Percentiles rank a stretch among this genome's conserved stretches.
These are phyloP conservation scores for Trichoderma aggressivum DNA, from an alignment of 2,329 filamentous ascomycete genomes.

Conservation along the genomic window DNA sequence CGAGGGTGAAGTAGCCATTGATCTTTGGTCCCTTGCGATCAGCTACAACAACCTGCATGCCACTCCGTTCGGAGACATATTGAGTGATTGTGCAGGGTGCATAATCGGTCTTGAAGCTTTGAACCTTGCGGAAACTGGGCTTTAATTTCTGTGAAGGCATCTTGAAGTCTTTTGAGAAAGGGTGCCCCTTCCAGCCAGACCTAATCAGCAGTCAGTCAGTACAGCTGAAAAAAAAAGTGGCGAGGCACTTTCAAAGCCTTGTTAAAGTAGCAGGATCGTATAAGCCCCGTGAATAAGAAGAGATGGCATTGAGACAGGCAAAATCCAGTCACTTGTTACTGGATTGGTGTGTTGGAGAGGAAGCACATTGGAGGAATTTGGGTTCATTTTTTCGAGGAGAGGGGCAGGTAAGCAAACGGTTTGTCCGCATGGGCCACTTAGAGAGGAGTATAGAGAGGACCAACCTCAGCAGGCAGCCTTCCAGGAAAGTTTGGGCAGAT, in stretches of 20 bases:
- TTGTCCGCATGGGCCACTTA: background rate
- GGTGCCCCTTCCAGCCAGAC: conserved; percentile 17
- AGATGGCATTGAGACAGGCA: background rate
- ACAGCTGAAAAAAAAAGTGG: background rate
- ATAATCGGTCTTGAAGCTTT: conserved; percentile 86
- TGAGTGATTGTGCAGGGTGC: conserved; percentile 84
- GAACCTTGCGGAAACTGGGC: conserved; percentile 74
- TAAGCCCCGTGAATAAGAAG: background rate
- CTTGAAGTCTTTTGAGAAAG: background rate
- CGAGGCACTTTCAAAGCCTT: background rate
- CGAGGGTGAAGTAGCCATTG: conserved; percentile 89
- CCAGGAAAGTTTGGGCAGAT: background rate
- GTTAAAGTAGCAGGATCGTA: background rate
- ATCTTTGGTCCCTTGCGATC: conserved; percentile 94
- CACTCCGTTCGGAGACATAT: conserved; percentile 92
- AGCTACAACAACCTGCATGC: conserved; percentile 90
- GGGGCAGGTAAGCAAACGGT: background rate
- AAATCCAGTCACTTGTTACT: background rate
- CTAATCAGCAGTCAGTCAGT: conserved; percentile 20
- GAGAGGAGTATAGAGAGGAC: background rate
- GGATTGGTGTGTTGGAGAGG: background rate
- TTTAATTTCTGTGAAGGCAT: conserved; percentile 54
- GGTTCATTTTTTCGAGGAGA: background rate
- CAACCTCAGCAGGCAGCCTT: conserved; percentile 10
- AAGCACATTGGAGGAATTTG: background rate